A percentile compares a stretch with the other conserved stretches of the same genome.
Evolutionary conservation across 2,329 filamentous ascomycete genomes (phyloP).

Genomic region (Stagonosporopsis rhizophila): DNA sequence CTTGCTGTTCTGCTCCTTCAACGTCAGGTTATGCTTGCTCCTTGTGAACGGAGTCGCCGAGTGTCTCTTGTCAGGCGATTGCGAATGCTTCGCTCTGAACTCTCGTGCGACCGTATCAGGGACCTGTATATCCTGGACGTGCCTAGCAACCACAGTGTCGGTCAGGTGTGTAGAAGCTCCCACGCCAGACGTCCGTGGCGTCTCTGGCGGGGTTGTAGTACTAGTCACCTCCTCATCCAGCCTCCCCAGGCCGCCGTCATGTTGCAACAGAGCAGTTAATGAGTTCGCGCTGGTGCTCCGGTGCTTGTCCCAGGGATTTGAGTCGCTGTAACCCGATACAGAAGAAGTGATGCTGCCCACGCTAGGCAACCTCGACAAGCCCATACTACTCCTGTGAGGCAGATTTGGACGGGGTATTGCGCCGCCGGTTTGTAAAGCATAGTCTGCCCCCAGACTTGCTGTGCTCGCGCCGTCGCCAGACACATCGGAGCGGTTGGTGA

Average conservation of each 20-base stretch:
- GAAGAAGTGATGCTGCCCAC: slow-evolving; percentile 89
- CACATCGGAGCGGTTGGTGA: slow-evolving; percentile 60
- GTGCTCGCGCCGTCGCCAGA: slow-evolving; percentile 74
- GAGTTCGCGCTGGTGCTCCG: slow-evolving; percentile 51
- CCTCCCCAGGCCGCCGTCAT: slow-evolving; percentile 60
- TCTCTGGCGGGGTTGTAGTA: slow-evolving; percentile 64
- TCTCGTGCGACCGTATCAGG: slow-evolving; percentile 87
- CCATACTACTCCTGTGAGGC: slow-evolving; percentile 57
- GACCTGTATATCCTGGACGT: slow-evolving; percentile 88
- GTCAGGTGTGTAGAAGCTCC: slow-evolving; percentile 67
- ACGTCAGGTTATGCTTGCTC: slow-evolving; percentile 66
- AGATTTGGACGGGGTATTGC: slow-evolving; percentile 62
- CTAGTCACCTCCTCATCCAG: slow-evolving; percentile 66
- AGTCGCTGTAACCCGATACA: slow-evolving; percentile 61
- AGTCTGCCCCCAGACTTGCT: slow-evolving; percentile 77
- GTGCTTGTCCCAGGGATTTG: slow-evolving; percentile 52
- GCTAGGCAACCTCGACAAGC: slow-evolving; percentile 78
- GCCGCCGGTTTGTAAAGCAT: slow-evolving; percentile 81
- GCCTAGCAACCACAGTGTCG: slow-evolving; percentile 86
- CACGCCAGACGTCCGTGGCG: slow-evolving; percentile 68
- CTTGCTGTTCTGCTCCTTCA: slow-evolving; percentile 97
- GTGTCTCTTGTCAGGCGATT: slow-evolving; percentile 66
- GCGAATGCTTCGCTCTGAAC: slow-evolving; percentile 77
- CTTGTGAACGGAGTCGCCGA: slow-evolving; percentile 48
- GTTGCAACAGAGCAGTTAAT: slow-evolving; percentile 38